These are phyloP conservation scores for Lachnellula occidentalis DNA, from an alignment of 2,329 filamentous ascomycete species.

Conservation along the genomic window DNA sequence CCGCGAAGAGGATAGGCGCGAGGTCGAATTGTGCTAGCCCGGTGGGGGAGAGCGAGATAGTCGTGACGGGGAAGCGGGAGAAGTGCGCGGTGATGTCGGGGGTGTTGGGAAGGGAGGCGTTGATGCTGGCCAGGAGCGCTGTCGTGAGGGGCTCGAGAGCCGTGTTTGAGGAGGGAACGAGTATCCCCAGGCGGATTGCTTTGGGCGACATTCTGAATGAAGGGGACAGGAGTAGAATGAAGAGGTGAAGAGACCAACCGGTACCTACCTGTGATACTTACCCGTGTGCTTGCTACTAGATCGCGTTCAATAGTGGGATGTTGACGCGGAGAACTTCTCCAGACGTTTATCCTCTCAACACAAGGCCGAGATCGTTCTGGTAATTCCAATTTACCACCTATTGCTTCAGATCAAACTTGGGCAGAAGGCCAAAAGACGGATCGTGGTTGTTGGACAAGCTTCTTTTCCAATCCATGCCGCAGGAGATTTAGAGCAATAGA, in stretches of 20 bases:
- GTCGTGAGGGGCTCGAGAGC: slow-evolving; percentile 38
- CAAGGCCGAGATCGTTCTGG: too few relatives aligned
- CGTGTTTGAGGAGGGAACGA: slow-evolving; percentile 41
- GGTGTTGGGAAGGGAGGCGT: slow-evolving; percentile 22
- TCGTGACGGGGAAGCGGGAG: slow-evolving; percentile 38
- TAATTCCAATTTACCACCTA: too few relatives aligned
- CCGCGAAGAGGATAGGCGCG: slow-evolving; percentile 30
- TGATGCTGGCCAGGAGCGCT: slow-evolving; percentile 29
- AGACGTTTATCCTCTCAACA: neutral
- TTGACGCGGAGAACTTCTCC: neutral
- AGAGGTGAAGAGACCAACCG: neutral
- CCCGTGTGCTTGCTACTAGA: neutral
- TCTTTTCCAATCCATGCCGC: neutral
- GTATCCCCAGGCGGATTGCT: slow-evolving; percentile 33
- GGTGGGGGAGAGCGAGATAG: slow-evolving; percentile 32
- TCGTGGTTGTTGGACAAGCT: neutral
- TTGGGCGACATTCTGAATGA: neutral
- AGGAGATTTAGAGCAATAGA: neutral
- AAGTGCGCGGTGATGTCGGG: slow-evolving; percentile 38
- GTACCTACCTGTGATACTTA: neutral
- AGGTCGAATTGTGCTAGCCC: slow-evolving; percentile 33
- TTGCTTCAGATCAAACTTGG: too few relatives aligned
- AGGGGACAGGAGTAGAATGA: neutral
- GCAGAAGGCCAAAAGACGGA: too few relatives aligned
- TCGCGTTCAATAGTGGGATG: neutral